Evolutionary conservation across 176 grass and related monocot genomes (phyloP), one percentile per base, ranked within the genome.

Genomic region (Thinopyrum elongatum): DNA sequence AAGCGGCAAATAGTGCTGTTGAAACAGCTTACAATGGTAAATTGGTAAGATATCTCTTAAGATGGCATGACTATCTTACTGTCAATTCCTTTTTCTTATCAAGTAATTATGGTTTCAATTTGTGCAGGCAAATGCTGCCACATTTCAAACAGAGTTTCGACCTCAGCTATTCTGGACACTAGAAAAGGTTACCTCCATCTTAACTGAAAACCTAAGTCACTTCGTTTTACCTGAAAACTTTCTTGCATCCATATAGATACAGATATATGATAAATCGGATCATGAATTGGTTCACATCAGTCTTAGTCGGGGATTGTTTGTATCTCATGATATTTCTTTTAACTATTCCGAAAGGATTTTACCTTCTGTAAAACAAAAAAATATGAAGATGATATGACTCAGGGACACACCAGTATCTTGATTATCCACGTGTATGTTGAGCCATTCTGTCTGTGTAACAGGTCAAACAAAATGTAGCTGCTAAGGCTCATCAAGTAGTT

Each of bases 111-210:
- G 19, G 3, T 38, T 81, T 63, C 36, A 19, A 85, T 42, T 7
- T 86, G 87, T 89, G 47, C 84, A 95, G 94, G 22, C 55, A 79
- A 83, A 51, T 33, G 23, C 39, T 83, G 44, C 26, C 23, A 88
- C 88, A 85, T 98, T 98, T 90, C 86, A 92, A 33, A 86, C 89
- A 68, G 86, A 95, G 70, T 87, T 92, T 92, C 92, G 86, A 69
- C 93, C 96, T 84, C 86, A 91, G 53, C 76, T 98, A 81, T 64
- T 94, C 35, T 98, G 93, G 93, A 84, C 83, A 0, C 73, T 98
- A 39, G 91, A 98, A 67, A 90, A 98, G 91, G 96, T 66, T 79
- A 73, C 66, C n/a, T 80, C 83, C 65, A 61, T 38, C 72, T 79
- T 61, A 83, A 15, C 16, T 77, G 30, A 79, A 87, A 87, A 67